These are phyloP conservation scores for Akebia trifoliata DNA, from an alignment of 164 flowering plant species.

Conservation along the genomic window DNA sequence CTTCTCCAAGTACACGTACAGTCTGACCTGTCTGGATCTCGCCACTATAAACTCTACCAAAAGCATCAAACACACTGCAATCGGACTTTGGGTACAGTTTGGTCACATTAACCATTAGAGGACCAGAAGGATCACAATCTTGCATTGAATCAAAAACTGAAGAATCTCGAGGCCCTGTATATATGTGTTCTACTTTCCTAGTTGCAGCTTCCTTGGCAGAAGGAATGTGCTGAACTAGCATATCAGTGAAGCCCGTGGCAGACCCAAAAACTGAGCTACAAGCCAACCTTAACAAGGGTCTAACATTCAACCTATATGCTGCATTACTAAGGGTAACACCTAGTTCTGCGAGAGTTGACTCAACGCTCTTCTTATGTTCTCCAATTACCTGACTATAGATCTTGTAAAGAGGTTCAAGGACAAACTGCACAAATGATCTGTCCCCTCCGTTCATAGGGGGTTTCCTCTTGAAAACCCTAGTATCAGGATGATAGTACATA, in stretches of 20 bases:
- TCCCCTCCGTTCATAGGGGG: conserved; percentile 78
- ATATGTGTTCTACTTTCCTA: conserved; percentile 78
- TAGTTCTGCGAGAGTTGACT: conserved; percentile 84
- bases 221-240: conserved; percentile 92
- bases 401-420: conserved; percentile 94
- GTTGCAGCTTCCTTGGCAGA: conserved; percentile 84
- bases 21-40: conserved; percentile 87
- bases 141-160: conserved; percentile 62
- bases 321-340: conserved; percentile 94
- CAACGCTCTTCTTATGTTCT: conserved; percentile 97
- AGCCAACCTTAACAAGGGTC: conserved; percentile 89
- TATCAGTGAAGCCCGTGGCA: conserved; percentile 96
- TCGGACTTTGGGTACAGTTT: conserved; percentile 97
- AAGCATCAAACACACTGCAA: conserved; percentile 98
- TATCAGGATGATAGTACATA: conserved; percentile 68
- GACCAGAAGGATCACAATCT: conserved; percentile 84
- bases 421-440: conserved; percentile 92
- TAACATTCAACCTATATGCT: conserved; percentile 81
- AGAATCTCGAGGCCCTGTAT: conserved; percentile 80
- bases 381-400: conserved; percentile 96
- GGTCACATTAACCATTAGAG: conserved; percentile 90
- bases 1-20: conserved; percentile 91
- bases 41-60: conserved; percentile 96
- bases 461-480: conserved; percentile 63
- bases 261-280: conserved; percentile 97